Evolutionary conservation across 1,284 basidiomycete genomes (phyloP).

Genomic region (Coniophora puteana): DNA sequence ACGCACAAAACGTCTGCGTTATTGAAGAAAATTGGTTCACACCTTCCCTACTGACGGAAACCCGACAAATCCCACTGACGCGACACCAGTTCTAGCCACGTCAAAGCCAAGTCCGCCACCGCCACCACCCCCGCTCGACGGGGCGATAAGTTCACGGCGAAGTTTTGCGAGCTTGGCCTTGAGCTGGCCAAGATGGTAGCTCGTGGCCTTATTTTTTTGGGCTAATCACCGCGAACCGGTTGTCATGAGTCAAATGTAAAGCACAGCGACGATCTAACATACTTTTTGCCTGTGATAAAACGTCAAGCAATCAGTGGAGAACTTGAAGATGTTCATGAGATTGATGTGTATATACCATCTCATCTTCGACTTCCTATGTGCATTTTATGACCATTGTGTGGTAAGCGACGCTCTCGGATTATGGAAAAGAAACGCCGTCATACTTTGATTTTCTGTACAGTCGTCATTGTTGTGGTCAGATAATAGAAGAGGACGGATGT

Average conservation of each 20-base stretch:
- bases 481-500: slow-evolving; percentile 20
- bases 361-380: slow-evolving; percentile 87
- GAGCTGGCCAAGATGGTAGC: slow-evolving; percentile 94
- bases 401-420: too few species aligned
- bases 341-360: slow-evolving; percentile 80
- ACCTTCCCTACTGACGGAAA: slow-evolving; percentile 88
- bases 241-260: slow-evolving; percentile 6
- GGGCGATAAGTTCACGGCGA: slow-evolving; percentile 88
- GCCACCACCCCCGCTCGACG: slow-evolving; percentile 80
- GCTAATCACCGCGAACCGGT: slow-evolving; percentile 41
- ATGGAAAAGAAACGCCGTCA: slow-evolving; percentile 19
- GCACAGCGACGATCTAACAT: slow-evolving; percentile 19
- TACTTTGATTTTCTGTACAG: slow-evolving; percentile 88
- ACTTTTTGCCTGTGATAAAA: slow-evolving; percentile 52
- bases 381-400: too few species aligned
- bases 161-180: slow-evolving; percentile 99
- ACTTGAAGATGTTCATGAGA: slow-evolving; percentile 9
- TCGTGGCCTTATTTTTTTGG: slow-evolving; percentile 96
- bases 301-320: slow-evolving; percentile 7
- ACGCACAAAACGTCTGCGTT: slow-evolving; percentile 15
- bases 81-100: slow-evolving; percentile 95
- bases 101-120: slow-evolving; percentile 90
- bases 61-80: slow-evolving; percentile 94
- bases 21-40: too few species aligned
- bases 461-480: slow-evolving; percentile 77